A percentile compares a stretch with the other conserved stretches of the same genome.
These are phyloP conservation scores for Eimeria nieschulzi DNA, from an alignment of 169 alveolate species.

Conservation along the genomic window DNA sequence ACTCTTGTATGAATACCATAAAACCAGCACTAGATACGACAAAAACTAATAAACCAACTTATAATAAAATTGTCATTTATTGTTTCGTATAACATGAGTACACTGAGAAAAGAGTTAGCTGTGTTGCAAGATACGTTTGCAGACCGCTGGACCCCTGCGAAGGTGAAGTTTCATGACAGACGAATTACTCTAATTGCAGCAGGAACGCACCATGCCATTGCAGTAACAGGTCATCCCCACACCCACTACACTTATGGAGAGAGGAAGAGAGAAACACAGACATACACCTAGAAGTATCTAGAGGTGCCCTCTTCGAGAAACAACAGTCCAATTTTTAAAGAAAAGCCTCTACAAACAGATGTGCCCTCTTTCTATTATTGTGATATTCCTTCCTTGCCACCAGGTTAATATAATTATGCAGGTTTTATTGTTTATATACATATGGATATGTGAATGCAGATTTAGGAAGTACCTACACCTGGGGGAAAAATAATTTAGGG, in stretches of 20 bases:
- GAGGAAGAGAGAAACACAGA: no score
- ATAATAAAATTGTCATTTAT: neutral
- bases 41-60: neutral
- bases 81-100: no score
- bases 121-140: neutral
- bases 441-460: neutral
- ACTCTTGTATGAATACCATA: no score
- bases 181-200: constrained; percentile 43
- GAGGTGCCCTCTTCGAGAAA: no score
- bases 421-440: no score
- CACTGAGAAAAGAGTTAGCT: neutral
- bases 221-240: constrained; percentile 36
- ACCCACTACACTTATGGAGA: no score
- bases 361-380: neutral
- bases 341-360: neutral
- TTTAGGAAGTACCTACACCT: constrained; percentile 63
- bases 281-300: no score
- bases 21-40: no score
- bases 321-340: no score
- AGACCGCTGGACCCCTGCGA: constrained; percentile 33
- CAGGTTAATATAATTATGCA: no score
- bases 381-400: no score
- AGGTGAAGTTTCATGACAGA: constrained; percentile 55
- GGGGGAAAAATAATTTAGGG: constrained; percentile 58
- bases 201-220: constrained; percentile 33